A percentile compares a stretch with the other conserved stretches of the same genome.
Evolutionary conservation across 495 filamentous ascomycete genomes (phyloP).

Genomic region (Neurospora hispaniola): DNA sequence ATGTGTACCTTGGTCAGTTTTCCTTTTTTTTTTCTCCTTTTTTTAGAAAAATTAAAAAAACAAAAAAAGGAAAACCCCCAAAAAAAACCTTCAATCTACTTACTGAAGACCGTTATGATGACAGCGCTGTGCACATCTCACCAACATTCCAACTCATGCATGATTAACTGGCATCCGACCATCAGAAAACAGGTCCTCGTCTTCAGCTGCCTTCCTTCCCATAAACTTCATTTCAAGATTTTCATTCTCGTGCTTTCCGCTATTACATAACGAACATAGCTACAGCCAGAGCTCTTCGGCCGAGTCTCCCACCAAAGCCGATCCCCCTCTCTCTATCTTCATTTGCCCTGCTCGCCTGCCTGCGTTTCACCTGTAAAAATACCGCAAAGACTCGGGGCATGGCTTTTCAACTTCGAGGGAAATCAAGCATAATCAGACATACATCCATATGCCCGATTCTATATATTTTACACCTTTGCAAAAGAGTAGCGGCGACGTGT

Average conservation of each 20-base stretch:
- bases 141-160: background rate
- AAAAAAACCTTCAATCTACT: too few species aligned
- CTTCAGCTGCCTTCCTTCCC: background rate
- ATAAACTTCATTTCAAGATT: background rate
- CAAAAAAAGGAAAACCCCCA: too few species aligned
- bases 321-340: background rate
- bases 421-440: too few species aligned
- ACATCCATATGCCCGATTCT: too few species aligned
- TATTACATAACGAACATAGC: background rate
- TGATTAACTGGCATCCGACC: background rate
- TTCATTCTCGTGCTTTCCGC: background rate
- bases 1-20: too few species aligned
- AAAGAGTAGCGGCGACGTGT: too few species aligned
- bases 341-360: background rate
- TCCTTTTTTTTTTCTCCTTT: too few species aligned
- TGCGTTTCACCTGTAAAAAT: background rate
- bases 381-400: too few species aligned
- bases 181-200: background rate
- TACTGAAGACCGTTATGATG: background rate
- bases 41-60: too few species aligned
- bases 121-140: background rate
- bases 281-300: background rate
- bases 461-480: too few species aligned
- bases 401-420: too few species aligned
- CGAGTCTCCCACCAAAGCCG: background rate